Percentiles rank a stretch among this genome's conserved stretches.
phyloP scores from a whole-genome alignment of 805 yeast genomes.

The Ogataea salicorniae region DNA sequence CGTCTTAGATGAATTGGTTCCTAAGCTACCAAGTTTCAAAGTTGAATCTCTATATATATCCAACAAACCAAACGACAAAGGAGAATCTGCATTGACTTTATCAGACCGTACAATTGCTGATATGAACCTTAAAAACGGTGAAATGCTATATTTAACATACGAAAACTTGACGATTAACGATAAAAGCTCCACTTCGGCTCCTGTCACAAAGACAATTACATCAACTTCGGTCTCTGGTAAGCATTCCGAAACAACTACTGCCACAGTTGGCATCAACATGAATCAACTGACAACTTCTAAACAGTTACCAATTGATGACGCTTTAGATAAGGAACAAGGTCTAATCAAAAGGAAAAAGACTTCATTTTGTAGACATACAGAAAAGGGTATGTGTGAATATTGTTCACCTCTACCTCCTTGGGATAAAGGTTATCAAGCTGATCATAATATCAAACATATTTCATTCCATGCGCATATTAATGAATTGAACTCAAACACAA shows the following conservation, averaged over 20 bases:
- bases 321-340: slow-evolving; percentile 64
- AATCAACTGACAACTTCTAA: slow-evolving; percentile 10
- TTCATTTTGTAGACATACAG: slow-evolving; percentile 76
- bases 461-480: slow-evolving; percentile 82
- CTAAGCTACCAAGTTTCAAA: slow-evolving; percentile 32
- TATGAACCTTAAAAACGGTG: slow-evolving; percentile 57
- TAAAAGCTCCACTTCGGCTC: neutral
- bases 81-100: slow-evolving; percentile 33
- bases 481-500: slow-evolving; percentile 61
- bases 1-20: slow-evolving; percentile 23
- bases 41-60: slow-evolving; percentile 35
- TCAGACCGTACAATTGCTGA: slow-evolving; percentile 30
- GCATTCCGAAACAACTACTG: neutral
- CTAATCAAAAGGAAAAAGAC: slow-evolving; percentile 61
- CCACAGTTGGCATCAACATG: slow-evolving; percentile 8
- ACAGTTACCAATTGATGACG: slow-evolving; percentile 64
- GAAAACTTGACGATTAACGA: slow-evolving; percentile 3
- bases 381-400: slow-evolving; percentile 96
- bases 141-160: slow-evolving; percentile 45
- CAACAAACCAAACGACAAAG: slow-evolving; percentile 39
- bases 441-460: slow-evolving; percentile 76
- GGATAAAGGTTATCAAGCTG: slow-evolving; percentile 72
- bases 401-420: slow-evolving; percentile 95
- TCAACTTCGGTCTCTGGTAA: slow-evolving; percentile 5
- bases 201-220: neutral